These are phyloP conservation scores for Cryptosporidium felis DNA, from an alignment of 169 alveolate species.

Conservation along the genomic window DNA sequence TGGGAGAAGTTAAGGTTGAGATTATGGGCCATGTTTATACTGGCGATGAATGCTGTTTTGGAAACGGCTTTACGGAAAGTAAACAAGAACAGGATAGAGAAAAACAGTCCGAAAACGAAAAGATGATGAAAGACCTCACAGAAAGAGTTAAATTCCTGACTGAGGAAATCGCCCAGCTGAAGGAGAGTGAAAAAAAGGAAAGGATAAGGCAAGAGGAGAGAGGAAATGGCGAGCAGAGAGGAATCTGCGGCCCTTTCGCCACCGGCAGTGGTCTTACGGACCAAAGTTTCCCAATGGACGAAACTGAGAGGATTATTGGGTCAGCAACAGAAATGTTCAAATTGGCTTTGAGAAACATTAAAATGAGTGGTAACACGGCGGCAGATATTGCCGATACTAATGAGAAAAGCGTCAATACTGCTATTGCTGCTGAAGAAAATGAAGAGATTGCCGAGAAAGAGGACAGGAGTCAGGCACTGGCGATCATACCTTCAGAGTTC, in stretches of 20 bases:
- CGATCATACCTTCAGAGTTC: slow-evolving; percentile 34
- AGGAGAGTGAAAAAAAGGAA: slow-evolving; percentile 14
- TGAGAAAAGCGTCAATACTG: background rate
- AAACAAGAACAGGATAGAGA: background rate
- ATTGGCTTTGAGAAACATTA: slow-evolving; percentile 23
- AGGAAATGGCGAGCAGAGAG: background rate
- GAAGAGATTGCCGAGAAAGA: background rate
- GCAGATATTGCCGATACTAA: no score
- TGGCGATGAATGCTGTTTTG: slow-evolving; percentile 2
- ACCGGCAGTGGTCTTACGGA: no score
- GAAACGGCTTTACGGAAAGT: no score
- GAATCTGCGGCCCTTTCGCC: no score
- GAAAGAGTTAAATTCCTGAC: slow-evolving; percentile 15
- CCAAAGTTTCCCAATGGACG: background rate
- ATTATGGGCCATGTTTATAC: background rate
- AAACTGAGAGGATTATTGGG: slow-evolving; percentile 18
- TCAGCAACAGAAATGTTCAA: slow-evolving; percentile 68
- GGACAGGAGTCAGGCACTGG: background rate
- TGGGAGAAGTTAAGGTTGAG: background rate
- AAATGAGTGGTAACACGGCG: background rate
- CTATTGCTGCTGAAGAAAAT: background rate
- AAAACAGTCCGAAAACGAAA: no score
- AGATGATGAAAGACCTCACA: slow-evolving; percentile 40
- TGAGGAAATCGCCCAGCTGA: slow-evolving; percentile 17
- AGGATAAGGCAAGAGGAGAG: background rate